phyloP scores from a whole-genome alignment of 805 yeast species.

The Cyberlindnera xishuangbannaensis region DNA sequence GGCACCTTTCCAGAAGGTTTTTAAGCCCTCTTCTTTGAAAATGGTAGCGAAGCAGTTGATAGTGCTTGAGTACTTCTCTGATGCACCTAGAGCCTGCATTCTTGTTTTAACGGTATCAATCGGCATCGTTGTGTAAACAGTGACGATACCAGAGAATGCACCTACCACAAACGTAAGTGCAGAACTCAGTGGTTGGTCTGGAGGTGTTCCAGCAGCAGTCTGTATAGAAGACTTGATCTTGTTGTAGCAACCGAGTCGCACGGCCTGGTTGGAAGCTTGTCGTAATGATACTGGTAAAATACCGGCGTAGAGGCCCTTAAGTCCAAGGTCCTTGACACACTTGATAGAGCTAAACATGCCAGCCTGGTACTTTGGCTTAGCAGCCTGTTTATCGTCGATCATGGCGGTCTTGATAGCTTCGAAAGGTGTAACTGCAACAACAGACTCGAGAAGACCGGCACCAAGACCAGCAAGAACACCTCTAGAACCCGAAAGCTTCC shows the following conservation, averaged over 20 bases:
- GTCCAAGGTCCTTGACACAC: conserved; percentile 70
- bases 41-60: conserved; percentile 75
- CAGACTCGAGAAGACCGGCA: conserved; percentile 89
- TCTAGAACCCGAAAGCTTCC: conserved; percentile 81
- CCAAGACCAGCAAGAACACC: conserved; percentile 97
- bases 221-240: conserved; percentile 77
- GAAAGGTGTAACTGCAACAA: conserved; percentile 92
- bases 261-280: conserved; percentile 95
- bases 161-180: conserved; percentile 84
- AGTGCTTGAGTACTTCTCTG: conserved; percentile 64
- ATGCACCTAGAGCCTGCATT: conserved; percentile 89
- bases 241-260: conserved; percentile 88
- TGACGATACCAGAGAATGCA: conserved; percentile 81
- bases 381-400: conserved; percentile 83
- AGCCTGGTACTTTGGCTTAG: conserved; percentile 70
- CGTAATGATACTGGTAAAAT: conserved; percentile 88
- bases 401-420: conserved; percentile 95
- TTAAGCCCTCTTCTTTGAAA: conserved; percentile 80
- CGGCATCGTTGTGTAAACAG: conserved; percentile 93
- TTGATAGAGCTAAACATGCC: conserved; percentile 49
- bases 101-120: conserved; percentile 94
- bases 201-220: conserved; percentile 57
- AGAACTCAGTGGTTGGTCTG: conserved; percentile 70
- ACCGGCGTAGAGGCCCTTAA: conserved; percentile 83
- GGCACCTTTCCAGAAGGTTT: conserved; percentile 96